These are phyloP conservation scores for Juncus inflexus DNA, from an alignment of 176 grass and related monocot species.

Conservation along the genomic window DNA sequence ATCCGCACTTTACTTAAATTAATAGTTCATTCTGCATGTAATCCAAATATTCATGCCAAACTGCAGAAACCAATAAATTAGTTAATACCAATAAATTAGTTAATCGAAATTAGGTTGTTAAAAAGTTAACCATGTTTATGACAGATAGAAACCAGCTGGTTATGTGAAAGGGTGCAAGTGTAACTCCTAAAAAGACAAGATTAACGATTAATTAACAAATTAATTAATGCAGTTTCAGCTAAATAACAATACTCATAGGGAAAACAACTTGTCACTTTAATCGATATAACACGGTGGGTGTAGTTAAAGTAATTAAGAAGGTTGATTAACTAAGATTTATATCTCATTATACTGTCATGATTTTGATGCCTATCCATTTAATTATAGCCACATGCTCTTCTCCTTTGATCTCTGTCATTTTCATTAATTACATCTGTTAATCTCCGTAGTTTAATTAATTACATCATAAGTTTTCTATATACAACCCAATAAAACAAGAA, in stretches of 20 bases:
- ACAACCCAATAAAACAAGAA: no score
- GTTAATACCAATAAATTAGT: no score
- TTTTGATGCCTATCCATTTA: conserved; percentile 24
- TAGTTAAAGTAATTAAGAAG: conserved; percentile 11
- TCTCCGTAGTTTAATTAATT: not conserved
- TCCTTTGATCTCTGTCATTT: conserved; percentile 20
- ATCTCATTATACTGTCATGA: conserved; percentile 19
- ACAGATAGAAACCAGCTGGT: conserved; percentile 27
- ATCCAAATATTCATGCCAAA: no score
- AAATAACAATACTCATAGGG: not conserved
- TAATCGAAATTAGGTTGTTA: no score
- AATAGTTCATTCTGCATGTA: no score
- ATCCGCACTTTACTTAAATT: no score
- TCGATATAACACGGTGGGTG: conserved; percentile 22
- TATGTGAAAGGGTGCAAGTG: no score
- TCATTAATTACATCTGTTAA: conserved; percentile 5
- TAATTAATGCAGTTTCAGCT: conserved; percentile 14
- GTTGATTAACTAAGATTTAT: conserved; percentile 11
- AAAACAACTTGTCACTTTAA: conserved; percentile 8
- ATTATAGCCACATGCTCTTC: conserved; percentile 18
- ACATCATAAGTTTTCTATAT: no score
- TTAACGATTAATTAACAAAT: not conserved
- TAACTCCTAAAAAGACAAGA: no score
- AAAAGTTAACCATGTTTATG: not conserved
- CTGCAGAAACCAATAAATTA: no score